Evolutionary conservation across 495 filamentous ascomycete species (phyloP).

Genomic region (Aspergillus bridgeri): DNA sequence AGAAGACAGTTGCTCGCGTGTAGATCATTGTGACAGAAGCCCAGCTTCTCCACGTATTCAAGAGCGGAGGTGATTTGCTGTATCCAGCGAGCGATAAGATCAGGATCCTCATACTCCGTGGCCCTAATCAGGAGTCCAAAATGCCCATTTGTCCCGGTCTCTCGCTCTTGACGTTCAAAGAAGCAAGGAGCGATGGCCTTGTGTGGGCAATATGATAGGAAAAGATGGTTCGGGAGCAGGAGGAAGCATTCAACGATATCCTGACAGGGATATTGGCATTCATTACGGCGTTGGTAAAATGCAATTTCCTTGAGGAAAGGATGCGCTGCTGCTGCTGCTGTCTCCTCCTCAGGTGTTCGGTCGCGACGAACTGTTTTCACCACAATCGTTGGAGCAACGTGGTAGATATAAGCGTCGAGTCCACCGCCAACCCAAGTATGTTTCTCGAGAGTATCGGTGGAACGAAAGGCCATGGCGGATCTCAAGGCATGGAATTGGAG

Average conservation of each 20-base stretch:
- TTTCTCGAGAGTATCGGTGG: conserved; percentile 15
- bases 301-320: conserved; percentile 20
- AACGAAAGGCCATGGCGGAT: conserved; percentile 15
- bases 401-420: conserved; percentile 23
- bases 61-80: too few species aligned
- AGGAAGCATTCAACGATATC: conserved; percentile 26
- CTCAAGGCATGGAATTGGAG: too few species aligned
- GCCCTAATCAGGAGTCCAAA: too few species aligned
- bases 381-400: conserved; percentile 24
- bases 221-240: conserved; percentile 20
- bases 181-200: conserved; percentile 19
- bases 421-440: conserved; percentile 19
- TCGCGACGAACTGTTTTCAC: conserved; percentile 23
- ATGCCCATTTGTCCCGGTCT: conserved; percentile 18
- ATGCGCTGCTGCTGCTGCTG: conserved; percentile 12
- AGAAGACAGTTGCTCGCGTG: too few species aligned
- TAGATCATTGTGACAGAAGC: too few species aligned
- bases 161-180: conserved; percentile 23
- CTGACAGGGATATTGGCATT: conserved; percentile 15
- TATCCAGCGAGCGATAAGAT: too few species aligned
- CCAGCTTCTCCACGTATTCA: too few species aligned
- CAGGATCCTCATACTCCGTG: too few species aligned
- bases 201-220: conserved; percentile 23
- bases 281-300: conserved; percentile 20
- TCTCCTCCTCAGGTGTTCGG: conserved; percentile 14